Conservation (phyloP, 257 asterid genomes). For the Oldenlandia corymbosa region DNA sequence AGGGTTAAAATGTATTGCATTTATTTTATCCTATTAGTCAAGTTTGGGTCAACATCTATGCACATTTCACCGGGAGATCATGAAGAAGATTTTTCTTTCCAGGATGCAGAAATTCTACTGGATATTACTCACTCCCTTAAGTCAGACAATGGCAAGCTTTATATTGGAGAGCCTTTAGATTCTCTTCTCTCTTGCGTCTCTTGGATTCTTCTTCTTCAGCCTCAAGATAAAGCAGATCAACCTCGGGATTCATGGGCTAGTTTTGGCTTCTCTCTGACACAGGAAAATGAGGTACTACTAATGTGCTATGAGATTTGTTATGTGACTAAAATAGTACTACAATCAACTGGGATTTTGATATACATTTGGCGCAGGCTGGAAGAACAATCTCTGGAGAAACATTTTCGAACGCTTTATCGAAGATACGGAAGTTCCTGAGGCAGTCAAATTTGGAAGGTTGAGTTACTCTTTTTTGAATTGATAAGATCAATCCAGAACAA, state of each 20-base stretch:
- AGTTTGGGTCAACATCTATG: neutral
- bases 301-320: neutral
- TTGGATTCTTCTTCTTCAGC: constrained; percentile 83
- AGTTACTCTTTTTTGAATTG: constrained; percentile 1
- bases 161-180: constrained; percentile 76
- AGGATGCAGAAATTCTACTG: constrained; percentile 60
- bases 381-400: constrained; percentile 52
- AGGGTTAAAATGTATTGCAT: constrained; percentile 5
- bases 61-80: neutral
- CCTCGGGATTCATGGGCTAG: constrained; percentile 55
- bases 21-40: neutral
- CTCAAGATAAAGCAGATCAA: constrained; percentile 43
- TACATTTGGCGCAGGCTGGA: constrained; percentile 44
- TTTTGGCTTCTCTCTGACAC: constrained; percentile 83
- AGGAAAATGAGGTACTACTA: constrained; percentile 62
- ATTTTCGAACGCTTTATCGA: constrained; percentile 51
- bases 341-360: constrained; percentile 6
- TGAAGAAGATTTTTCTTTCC: constrained; percentile 20
- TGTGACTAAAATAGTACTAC: constrained; percentile 12
- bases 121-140: constrained; percentile 50
- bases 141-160: constrained; percentile 46
- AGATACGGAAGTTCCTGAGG: constrained; percentile 56
- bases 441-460: constrained; percentile 65
- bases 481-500: neutral
- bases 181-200: constrained; percentile 75